Evolutionary conservation across 768 basidiomycete species (phyloP), one percentile per base, ranked within the genome.

Genomic region (Leccinellum albellum): DNA sequence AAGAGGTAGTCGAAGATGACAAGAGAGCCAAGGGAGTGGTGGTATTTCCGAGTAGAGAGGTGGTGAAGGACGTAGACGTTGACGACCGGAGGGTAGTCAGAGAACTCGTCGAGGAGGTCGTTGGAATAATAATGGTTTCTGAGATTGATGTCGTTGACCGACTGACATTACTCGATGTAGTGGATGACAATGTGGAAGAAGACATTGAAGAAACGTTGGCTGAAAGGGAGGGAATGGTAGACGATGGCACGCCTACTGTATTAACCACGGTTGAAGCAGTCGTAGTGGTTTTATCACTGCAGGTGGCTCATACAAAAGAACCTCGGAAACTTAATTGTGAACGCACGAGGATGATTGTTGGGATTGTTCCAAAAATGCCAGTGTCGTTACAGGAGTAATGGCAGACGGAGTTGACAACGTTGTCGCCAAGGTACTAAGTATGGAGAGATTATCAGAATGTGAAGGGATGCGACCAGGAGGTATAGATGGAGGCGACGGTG

Each of bases 311-410:
- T 54, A 58, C 40, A 51, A 23, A 61, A 26, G 49, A 50, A 42
- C 32, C 24, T 40, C 32, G 28, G 53, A 55, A 54, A 29, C 28
- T 53, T 37, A 29, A 56, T 35, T 44, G 14, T 53, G 46, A 45
- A 70, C 72, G 67, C 56, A 74, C 71, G 55, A 57, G 46, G 62
- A 60, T 48, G 58, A 51, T 28, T 61, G 57, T 42, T 53, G 12
- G n/a, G n/a, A n/a, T n/a, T n/a, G n/a, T n/a, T n/a, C n/a, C 28
- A 59, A 60, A 46, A 35, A 54, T 46, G 60, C 40, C 14, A 61
- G 58, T 13, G 49, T 58, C 45, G 60, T 45, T 29, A 58, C 51
- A 49, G 66, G 32, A 57, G 50, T 45, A 48, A 59, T 51, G 28
- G 48, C 49, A 23, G 63, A 57, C 29, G 29, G n/a, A n/a, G 49